A percentile compares a stretch with the other conserved stretches of the same genome.
Conservation (phyloP, 371 early-diverging fungal species). For the Rhizopus delemar region DNA sequence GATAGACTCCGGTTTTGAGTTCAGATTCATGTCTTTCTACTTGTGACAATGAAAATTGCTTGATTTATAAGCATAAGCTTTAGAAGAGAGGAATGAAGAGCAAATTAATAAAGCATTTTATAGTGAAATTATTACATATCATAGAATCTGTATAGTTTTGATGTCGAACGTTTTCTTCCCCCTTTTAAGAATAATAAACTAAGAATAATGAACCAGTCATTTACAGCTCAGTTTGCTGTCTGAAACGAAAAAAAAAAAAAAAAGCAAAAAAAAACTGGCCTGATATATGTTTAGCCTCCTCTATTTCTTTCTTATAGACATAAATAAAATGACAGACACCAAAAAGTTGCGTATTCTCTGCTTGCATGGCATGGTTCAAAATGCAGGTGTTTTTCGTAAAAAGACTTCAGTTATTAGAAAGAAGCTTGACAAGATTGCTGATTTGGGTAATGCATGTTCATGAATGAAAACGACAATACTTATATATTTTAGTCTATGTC, state of each 20-base stretch:
- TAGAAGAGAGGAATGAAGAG: too few species aligned
- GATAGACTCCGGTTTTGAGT: too few species aligned
- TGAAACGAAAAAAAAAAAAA: neutral
- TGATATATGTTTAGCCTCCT: neutral
- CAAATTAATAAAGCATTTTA: too few species aligned
- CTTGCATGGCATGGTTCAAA: constrained; percentile 80
- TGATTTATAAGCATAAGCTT: too few species aligned
- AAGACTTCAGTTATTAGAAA: constrained; percentile 71
- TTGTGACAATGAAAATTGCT: too few species aligned
- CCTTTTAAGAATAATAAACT: too few species aligned
- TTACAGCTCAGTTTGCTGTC: neutral
- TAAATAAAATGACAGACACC: constrained; percentile 22
- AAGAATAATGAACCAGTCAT: too few species aligned
- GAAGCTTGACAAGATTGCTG: constrained; percentile 60
- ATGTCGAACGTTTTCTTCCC: too few species aligned
- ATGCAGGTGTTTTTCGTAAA: constrained; percentile 64
- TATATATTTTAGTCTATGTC: constrained; percentile 52
- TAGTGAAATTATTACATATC: too few species aligned
- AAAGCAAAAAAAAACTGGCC: neutral
- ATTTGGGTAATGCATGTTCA: constrained; percentile 46
- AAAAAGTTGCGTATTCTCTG: constrained; percentile 63
- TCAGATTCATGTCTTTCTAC: too few species aligned
- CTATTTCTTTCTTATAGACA: neutral
- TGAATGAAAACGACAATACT: neutral
- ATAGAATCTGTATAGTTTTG: too few species aligned